Evolutionary conservation across 2,329 filamentous ascomycete genomes (phyloP).

Genomic region (Aspergillus hiratsukae): DNA sequence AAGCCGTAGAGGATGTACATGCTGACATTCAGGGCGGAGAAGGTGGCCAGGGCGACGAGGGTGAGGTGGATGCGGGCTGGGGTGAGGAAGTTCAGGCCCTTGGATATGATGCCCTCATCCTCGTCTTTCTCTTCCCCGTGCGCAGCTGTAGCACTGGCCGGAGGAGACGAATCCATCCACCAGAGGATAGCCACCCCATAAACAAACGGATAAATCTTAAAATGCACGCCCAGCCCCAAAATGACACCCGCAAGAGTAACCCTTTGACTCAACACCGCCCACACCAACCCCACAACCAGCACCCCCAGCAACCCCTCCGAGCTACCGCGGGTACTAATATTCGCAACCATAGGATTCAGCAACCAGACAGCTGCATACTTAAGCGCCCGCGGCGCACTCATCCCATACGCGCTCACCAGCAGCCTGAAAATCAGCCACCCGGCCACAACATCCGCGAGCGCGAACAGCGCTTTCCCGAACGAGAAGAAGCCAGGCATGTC

Average conservation of each 20-base stretch:
- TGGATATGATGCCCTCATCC: conserved; percentile 7
- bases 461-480: conserved; percentile 84
- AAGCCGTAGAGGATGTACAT: conserved; percentile 79
- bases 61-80: conserved; percentile 34
- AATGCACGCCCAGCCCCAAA: conserved; percentile 82
- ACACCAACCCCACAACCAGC: conserved; percentile 75
- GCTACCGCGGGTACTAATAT: conserved; percentile 91
- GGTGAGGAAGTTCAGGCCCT: conserved; percentile 34
- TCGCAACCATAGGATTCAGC: conserved; percentile 95
- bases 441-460: conserved; percentile 73
- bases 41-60: conserved; percentile 65
- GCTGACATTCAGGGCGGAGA: conserved; percentile 64
- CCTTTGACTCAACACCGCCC: conserved; percentile 66
- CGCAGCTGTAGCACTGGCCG: background rate
- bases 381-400: conserved; percentile 55
- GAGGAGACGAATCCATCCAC: conserved; percentile 29
- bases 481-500: conserved; percentile 50
- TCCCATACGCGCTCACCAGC: conserved; percentile 44
- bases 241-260: conserved; percentile 65
- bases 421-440: conserved; percentile 69
- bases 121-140: background rate
- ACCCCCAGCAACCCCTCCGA: conserved; percentile 87
- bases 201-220: conserved; percentile 98
- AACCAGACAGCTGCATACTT: conserved; percentile 85
- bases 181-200: conserved; percentile 63